Evolutionary conservation across 2,329 filamentous ascomycete species (phyloP), one percentile per base, ranked within the genome.

Genomic region (Berkeleyomyces rouxiae): DNA sequence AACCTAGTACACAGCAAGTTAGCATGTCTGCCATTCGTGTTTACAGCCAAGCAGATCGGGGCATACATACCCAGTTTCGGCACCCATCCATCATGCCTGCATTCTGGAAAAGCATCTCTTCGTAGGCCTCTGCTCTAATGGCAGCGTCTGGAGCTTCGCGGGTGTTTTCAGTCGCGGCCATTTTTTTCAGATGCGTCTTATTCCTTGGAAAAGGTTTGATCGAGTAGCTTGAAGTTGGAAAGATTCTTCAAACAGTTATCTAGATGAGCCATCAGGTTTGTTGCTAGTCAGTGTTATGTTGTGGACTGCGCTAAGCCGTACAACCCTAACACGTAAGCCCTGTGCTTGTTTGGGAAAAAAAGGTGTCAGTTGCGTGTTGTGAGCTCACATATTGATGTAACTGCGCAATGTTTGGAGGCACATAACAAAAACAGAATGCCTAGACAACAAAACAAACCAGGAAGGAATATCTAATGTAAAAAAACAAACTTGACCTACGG

Each of bases 91-190:
- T 83, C 0, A 93, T 75, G 0, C 83, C 82, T 66, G 81, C 78
- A 0, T 86, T 84, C 70, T 90, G 85, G 60, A 85, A 77, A 10
- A 90, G 74, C 1, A 92, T 82, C 68, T 91, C 87, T 66, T 81
- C 78, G 67, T 91, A 91, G 33, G 85, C 87, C 66, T 88, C 82
- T 64, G 82, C 77, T 72, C 91, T 92, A 61, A 78, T 65, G 89
- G 72, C 67, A 82, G 83, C 11, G 78, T 70, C 58, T 76, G 78
- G 72, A 92, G 92, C 68, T 82, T 88, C 61, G 87, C 23, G 23
- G 11, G 51, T 37, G 7, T 37, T 55, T n/a, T 55, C 23, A 23
- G 23, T 23, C 1, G 2, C 1, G 23, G 23, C 23, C 23, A 23
- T 23, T 23, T 23, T 23, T 23, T 23, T 23, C 23, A 23, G 23